Evolutionary conservation across 106 monocot species (phyloP).

Genomic region (Phalaenopsis aphrodite): DNA sequence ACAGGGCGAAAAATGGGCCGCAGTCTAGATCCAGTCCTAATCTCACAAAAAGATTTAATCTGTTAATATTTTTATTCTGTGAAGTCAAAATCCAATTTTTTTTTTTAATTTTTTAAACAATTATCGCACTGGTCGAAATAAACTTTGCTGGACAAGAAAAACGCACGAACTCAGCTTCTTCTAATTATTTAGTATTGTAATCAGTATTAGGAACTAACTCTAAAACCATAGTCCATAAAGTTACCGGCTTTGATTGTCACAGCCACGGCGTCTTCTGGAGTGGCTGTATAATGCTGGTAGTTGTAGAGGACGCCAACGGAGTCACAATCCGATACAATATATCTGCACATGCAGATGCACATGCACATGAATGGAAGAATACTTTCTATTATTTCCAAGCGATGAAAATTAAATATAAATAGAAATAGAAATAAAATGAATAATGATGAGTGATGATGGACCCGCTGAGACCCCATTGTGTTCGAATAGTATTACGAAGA

Average conservation of each 20-base stretch:
- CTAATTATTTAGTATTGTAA: too few species aligned
- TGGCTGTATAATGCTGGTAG: conserved; percentile 11
- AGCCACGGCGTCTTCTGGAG: conserved; percentile 33
- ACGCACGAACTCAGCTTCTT: too few species aligned
- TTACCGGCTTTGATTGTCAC: conserved; percentile 32
- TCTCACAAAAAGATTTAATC: too few species aligned
- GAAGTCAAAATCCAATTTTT: too few species aligned
- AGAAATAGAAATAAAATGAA: too few species aligned
- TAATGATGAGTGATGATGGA: neutral
- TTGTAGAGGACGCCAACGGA: conserved; percentile 19
- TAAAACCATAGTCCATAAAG: neutral
- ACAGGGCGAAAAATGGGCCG: conserved; percentile 53
- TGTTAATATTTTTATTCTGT: too few species aligned
- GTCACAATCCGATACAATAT: conserved; percentile 61
- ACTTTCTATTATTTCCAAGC: too few species aligned
- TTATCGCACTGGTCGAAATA: too few species aligned
- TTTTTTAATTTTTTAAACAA: too few species aligned
- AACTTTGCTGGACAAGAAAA: too few species aligned
- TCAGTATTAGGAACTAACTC: too few species aligned
- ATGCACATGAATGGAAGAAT: neutral
- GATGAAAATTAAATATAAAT: neutral
- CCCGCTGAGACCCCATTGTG: conserved; percentile 45
- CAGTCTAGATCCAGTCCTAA: conserved; percentile 74
- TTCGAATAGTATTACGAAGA: conserved; percentile 20
- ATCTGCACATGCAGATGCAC: conserved; percentile 11